A percentile compares a stretch with the other conserved stretches of the same genome.
These are phyloP conservation scores for Strombidium stylifer DNA, from an alignment of 73 alveolate genomes.

Conservation along the genomic window DNA sequence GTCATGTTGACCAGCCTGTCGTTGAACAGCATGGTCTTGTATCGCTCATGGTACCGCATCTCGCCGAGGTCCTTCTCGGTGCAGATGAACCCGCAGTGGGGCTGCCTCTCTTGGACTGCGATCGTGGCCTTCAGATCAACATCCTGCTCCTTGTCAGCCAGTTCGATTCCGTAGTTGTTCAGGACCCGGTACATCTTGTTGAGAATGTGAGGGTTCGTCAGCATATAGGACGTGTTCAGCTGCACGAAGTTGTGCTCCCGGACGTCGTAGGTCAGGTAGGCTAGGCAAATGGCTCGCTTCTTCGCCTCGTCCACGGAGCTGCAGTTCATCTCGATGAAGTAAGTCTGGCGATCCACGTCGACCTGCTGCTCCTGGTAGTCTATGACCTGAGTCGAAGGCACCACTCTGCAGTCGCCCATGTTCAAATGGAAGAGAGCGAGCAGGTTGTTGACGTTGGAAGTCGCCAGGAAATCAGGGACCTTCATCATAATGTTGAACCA, in stretches of 20 bases:
- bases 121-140: neutral
- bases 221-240: slow-evolving; percentile 28
- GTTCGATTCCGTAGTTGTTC: slow-evolving; percentile 1
- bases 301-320: slow-evolving; percentile 25
- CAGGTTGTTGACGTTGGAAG: neutral
- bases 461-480: neutral
- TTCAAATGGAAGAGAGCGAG: slow-evolving; percentile 19
- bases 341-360: slow-evolving; percentile 19
- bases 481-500: neutral
- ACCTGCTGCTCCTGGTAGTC: slow-evolving; percentile 18
- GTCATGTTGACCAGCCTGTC: neutral
- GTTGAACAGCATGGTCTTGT: slow-evolving; percentile 2
- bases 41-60: neutral
- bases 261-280: slow-evolving; percentile 35
- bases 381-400: slow-evolving; percentile 29
- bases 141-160: neutral
- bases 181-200: slow-evolving; percentile 9
- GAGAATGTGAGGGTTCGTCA: slow-evolving; percentile 14
- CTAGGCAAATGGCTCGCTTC: slow-evolving; percentile 40
- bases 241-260: slow-evolving; percentile 16
- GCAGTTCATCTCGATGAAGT: slow-evolving; percentile 26
- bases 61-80: neutral
- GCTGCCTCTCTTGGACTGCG: neutral
- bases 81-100: neutral
- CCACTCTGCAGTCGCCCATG: neutral